A percentile compares a stretch with the other conserved stretches of the same genome.
Conservation (phyloP, 805 yeast genomes). For the Candida montana region DNA sequence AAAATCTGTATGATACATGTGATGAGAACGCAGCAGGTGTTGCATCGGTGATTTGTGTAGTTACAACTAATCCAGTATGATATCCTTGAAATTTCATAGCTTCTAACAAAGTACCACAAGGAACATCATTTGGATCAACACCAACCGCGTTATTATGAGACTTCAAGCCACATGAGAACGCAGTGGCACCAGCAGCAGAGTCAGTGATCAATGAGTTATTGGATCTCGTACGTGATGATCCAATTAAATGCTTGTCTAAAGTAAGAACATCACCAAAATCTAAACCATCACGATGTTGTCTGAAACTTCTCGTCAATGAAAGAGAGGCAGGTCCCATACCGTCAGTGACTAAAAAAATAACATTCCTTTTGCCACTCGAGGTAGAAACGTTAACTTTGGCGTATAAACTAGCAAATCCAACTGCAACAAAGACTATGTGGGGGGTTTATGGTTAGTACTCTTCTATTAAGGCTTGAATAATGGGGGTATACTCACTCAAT, state of each 20-base stretch:
- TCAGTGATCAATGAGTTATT: conserved; percentile 77
- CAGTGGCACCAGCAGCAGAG: conserved; percentile 97
- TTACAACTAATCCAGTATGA: conserved; percentile 84
- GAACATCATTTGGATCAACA: conserved; percentile 60
- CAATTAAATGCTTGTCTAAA: conserved; percentile 68
- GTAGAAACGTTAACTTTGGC: background rate
- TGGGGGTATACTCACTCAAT: background rate
- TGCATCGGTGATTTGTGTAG: conserved; percentile 90
- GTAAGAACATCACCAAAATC: conserved; percentile 49
- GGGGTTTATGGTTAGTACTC: background rate
- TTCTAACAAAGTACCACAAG: conserved; percentile 86
- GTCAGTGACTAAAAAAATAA: conserved; percentile 85
- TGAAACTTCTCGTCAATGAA: conserved; percentile 71
- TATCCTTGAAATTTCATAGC: conserved; percentile 80
- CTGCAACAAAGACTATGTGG: background rate
- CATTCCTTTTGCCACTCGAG: conserved; percentile 48
- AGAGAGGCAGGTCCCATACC: conserved; percentile 95
- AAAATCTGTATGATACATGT: conserved; percentile 69
- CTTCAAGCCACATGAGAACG: conserved; percentile 80
- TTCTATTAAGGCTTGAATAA: too few relatives aligned
- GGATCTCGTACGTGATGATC: conserved; percentile 81
- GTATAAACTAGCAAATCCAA: background rate
- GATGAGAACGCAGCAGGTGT: conserved; percentile 89
- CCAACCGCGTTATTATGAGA: conserved; percentile 89
- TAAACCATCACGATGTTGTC: conserved; percentile 54